Conservation (phyloP, 225 moss, liverwort and hornwort genomes). For the Asterella californica region DNA sequence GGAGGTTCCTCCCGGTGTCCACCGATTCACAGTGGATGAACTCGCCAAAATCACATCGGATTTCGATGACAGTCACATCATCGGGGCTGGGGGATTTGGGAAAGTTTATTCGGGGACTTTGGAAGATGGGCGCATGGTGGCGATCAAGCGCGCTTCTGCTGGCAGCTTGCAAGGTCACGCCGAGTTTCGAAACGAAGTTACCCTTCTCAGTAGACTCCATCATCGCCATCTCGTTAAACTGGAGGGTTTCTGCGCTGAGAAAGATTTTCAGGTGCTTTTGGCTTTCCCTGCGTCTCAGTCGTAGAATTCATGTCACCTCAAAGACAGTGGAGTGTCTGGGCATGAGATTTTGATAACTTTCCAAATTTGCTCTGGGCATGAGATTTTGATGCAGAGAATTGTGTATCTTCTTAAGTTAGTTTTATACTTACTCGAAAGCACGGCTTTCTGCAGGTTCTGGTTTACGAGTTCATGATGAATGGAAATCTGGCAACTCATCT, state of each 20-base stretch:
- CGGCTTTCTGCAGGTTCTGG: constrained; percentile 47
- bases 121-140: constrained; percentile 58
- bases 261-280: constrained; percentile 42
- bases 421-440: neutral
- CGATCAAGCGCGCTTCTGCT: constrained; percentile 59
- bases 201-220: constrained; percentile 62
- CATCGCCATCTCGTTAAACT: constrained; percentile 66
- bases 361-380: too few species aligned
- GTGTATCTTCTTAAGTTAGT: neutral
- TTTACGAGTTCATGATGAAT: constrained; percentile 70
- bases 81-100: constrained; percentile 73
- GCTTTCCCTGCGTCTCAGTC: neutral
- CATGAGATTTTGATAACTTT: too few species aligned
- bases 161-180: constrained; percentile 46
- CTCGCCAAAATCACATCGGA: constrained; percentile 57
- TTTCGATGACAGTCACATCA: constrained; percentile 52
- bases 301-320: too few species aligned
- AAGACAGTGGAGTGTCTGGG: neutral
- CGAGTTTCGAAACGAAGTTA: constrained; percentile 66
- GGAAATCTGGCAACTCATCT: constrained; percentile 58
- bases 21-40: constrained; percentile 47
- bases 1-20: constrained; percentile 16
- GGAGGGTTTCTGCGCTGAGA: constrained; percentile 67
- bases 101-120: constrained; percentile 60
- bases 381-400: too few species aligned